phyloP scores from a whole-genome alignment of 2,329 filamentous ascomycete genomes.

The Chaetomiaceae sp. region DNA sequence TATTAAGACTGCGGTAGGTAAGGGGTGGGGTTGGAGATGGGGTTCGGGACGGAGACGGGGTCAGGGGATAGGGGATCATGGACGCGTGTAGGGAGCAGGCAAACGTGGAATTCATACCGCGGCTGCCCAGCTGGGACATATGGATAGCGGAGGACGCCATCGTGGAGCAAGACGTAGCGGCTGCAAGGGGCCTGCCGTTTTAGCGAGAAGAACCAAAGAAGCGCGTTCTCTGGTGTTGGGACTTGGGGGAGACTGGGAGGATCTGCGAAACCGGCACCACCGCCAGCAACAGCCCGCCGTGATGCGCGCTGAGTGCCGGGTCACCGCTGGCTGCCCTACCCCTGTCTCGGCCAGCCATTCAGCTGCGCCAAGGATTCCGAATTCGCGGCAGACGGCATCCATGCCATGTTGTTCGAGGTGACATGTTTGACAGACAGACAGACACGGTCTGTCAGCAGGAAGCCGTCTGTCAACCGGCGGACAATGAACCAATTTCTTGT shows the following conservation, averaged over 20 bases:
- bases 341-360: not conserved
- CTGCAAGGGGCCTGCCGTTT: not conserved
- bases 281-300: no score
- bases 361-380: not conserved
- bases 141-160: constrained; percentile 34
- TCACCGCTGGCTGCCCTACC: not conserved
- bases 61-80: no score
- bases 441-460: no score
- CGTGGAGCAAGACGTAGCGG: not conserved
- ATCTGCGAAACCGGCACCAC: no score
- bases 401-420: no score
- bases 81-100: not conserved
- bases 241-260: no score
- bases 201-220: not conserved
- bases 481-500: no score
- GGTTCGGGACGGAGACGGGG: no score
- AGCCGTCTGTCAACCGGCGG: no score
- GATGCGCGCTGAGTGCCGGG: not conserved
- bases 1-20: no score
- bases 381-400: no score
- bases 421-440: not conserved
- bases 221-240: not conserved
- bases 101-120: constrained; percentile 34
- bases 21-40: no score
- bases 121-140: constrained; percentile 41